Evolutionary conservation across 345 rosid genomes (phyloP).

Genomic region (Gossypium bickii): DNA sequence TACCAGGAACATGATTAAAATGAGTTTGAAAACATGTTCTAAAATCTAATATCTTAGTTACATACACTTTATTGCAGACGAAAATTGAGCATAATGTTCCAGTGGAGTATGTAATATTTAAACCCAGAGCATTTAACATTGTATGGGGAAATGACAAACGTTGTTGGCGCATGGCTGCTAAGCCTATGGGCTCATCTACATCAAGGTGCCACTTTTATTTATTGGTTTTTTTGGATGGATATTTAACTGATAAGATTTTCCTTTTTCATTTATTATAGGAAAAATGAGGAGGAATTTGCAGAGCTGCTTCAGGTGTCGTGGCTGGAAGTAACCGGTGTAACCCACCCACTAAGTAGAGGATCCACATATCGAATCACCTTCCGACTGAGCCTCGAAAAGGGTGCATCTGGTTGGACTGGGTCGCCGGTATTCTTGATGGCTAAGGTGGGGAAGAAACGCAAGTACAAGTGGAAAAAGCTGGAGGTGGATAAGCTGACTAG

Average conservation of each 20-base stretch:
- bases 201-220: neutral
- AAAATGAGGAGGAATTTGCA: neutral
- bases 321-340: constrained; percentile 53
- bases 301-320: constrained; percentile 51
- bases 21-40: neutral
- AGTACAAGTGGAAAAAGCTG: constrained; percentile 28
- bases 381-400: constrained; percentile 27
- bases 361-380: constrained; percentile 35
- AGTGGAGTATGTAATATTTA: neutral
- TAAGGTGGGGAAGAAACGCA: constrained; percentile 48
- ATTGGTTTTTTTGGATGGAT: too few species aligned
- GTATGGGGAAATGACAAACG: constrained; percentile 21
- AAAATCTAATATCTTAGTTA: neutral
- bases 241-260: too few species aligned
- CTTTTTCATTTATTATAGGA: neutral
- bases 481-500: constrained; percentile 4
- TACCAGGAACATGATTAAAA: neutral
- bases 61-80: neutral
- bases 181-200: neutral
- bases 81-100: too few species aligned
- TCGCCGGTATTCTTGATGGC: constrained; percentile 52
- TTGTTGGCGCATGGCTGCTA: neutral
- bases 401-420: constrained; percentile 48
- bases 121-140: constrained; percentile 20
- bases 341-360: neutral